Evolutionary conservation across 805 yeast genomes (phyloP).

Genomic region (Yarrowia keelungensis): DNA sequence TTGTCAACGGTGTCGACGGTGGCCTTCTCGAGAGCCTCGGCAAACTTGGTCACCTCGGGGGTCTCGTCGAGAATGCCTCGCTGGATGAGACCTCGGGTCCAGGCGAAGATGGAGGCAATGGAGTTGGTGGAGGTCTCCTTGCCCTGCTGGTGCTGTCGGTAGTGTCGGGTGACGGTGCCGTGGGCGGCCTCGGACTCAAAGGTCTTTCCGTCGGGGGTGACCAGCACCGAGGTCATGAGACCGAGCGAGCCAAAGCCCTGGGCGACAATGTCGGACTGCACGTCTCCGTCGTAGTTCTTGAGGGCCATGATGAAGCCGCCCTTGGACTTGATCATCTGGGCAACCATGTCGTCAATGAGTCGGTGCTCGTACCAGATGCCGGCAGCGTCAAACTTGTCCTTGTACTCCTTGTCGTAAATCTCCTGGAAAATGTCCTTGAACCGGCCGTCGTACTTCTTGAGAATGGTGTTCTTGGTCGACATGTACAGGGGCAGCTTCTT

Average conservation of each 20-base stretch:
- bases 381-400: constrained; percentile 69
- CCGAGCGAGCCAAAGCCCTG: constrained; percentile 98
- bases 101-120: constrained; percentile 95
- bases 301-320: constrained; percentile 96
- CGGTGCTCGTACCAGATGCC: constrained; percentile 98
- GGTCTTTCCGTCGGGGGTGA: constrained; percentile 96
- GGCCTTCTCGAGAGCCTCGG: constrained; percentile 77
- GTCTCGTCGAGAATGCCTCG: constrained; percentile 90
- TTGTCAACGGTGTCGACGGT: constrained; percentile 82
- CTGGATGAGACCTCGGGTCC: constrained; percentile 93
- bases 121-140: constrained; percentile 97
- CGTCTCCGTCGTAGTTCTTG: constrained; percentile 98
- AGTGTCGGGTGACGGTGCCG: constrained; percentile 97
- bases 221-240: constrained; percentile 94
- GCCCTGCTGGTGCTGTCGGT: constrained; percentile 94
- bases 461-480: constrained; percentile 93
- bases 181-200: constrained; percentile 99
- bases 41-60: constrained; percentile 84
- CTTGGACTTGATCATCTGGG: constrained; percentile 94
- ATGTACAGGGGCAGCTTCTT: constrained; percentile 81
- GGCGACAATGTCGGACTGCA: constrained; percentile 94
- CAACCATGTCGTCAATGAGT: constrained; percentile 97
- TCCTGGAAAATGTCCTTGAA: constrained; percentile 93
- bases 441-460: constrained; percentile 92
- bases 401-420: constrained; percentile 74